These are phyloP conservation scores for Strigomonas culicis DNA, from an alignment of 208 protist genomes.

Conservation along the genomic window DNA sequence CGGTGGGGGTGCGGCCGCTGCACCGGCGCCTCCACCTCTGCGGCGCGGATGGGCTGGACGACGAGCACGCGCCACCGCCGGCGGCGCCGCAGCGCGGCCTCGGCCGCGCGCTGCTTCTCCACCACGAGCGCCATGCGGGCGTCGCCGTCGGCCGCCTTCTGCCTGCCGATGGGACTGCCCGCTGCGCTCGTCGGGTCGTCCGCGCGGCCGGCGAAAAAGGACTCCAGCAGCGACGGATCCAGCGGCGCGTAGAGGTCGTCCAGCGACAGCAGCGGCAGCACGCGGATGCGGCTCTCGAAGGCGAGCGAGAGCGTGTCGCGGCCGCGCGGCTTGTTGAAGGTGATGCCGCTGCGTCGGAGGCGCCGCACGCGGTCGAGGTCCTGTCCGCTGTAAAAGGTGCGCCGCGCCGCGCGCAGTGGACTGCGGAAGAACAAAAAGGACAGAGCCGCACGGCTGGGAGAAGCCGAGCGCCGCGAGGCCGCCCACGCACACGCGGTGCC, in stretches of 20 bases:
- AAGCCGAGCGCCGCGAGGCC: background rate
- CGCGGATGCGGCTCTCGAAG: conserved; percentile 65
- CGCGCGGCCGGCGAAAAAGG: background rate
- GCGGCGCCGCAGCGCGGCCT: conserved; percentile 21
- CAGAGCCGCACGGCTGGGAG: background rate
- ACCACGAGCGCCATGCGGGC: conserved; percentile 19
- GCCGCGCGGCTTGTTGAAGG: conserved; percentile 75
- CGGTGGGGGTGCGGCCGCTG: conserved; percentile 56
- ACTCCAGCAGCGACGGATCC: conserved; percentile 1
- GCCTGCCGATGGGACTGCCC: conserved; percentile 33
- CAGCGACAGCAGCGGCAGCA: conserved; percentile 23
- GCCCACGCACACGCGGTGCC: background rate
- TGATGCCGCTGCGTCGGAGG: conserved; percentile 51
- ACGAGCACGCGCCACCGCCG: conserved; percentile 53
- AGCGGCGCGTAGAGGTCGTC: conserved; percentile 38
- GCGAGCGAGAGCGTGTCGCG: conserved; percentile 68
- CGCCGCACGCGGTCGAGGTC: conserved; percentile 66
- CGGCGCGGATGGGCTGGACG: conserved; percentile 47
- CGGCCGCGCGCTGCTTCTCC: conserved; percentile 19
- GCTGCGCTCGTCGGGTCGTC: background rate
- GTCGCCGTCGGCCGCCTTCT: conserved; percentile 31
- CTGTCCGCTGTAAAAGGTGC: conserved; percentile 64
- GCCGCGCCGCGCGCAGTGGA: conserved; percentile 1
- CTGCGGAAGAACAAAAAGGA: background rate
- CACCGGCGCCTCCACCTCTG: conserved; percentile 28